Conservation (phyloP, 2,329 filamentous ascomycete genomes). For the Sporothrix mexicana region DNA sequence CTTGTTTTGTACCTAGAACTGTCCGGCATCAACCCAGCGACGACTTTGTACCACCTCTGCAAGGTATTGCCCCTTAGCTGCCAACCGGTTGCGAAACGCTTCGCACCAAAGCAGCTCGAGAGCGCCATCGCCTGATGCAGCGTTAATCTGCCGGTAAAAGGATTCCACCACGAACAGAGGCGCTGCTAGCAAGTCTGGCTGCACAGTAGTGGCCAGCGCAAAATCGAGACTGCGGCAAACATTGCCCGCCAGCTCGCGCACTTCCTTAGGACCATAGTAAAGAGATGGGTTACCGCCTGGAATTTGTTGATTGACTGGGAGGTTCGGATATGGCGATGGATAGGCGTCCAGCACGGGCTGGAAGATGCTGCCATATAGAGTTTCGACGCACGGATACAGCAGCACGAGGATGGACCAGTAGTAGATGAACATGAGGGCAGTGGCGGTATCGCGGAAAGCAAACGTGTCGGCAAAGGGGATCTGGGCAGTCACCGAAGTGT, state of each 20-base stretch:
- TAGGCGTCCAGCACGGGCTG: conserved; percentile 52
- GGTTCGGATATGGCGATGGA: conserved; percentile 48
- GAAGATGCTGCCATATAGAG: conserved; percentile 52
- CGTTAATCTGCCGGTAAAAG: conserved; percentile 51
- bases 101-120: conserved; percentile 58
- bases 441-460: conserved; percentile 52
- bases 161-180: conserved; percentile 52
- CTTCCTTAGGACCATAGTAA: conserved; percentile 44
- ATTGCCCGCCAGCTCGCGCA: conserved; percentile 53
- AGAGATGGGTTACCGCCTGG: conserved; percentile 46
- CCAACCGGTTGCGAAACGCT: conserved; percentile 50
- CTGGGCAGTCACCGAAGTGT: conserved; percentile 41
- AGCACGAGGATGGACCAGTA: conserved; percentile 60
- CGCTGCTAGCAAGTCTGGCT: conserved; percentile 54
- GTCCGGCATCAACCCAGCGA: conserved; percentile 47
- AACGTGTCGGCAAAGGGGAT: conserved; percentile 55
- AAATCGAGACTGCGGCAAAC: conserved; percentile 60
- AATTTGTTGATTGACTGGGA: conserved; percentile 44
- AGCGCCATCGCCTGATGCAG: conserved; percentile 49
- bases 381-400: conserved; percentile 56
- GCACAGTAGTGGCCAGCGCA: conserved; percentile 50
- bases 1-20: conserved; percentile 32
- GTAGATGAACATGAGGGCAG: conserved; percentile 57
- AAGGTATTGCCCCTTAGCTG: conserved; percentile 51
- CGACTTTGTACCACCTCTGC: conserved; percentile 48